Evolutionary conservation across 345 rosid species (phyloP), one percentile per base, ranked within the genome.

Genomic region (Populus nigra): DNA sequence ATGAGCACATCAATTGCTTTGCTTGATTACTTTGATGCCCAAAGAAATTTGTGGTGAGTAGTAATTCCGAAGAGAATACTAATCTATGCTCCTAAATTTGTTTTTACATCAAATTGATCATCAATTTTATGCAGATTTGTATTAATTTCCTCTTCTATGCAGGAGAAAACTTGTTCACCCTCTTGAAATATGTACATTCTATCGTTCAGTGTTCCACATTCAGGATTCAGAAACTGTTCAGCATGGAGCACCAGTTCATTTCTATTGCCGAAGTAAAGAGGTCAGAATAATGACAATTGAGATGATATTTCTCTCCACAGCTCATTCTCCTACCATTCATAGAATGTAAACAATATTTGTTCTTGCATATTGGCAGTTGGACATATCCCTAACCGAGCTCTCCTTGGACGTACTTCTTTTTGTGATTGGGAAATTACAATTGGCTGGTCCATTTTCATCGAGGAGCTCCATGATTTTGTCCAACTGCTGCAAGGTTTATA

Each of bases 391-490:
- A 68, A 90, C 89, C 7, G 98, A 94, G 90, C 86, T 88, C 74
- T 88, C 98, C 1, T 75, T 93, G 86, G 98, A 94, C 85, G 85
- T 91, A 76, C 90, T 91, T 82, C 92, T 94, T 76, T 91, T 91
- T 83, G 83, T 86, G 65, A 69, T 90, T 72, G 98, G 97, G 75
- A 84, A 90, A 82, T 81, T 94, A 83, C 84, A 92, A 77, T 78
- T 93, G 84, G 97, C 97, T 76, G 98, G 98, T 81, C 98, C 98
- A 27, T 93, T 88, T 85, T 83, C 94, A 55, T 85, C 90, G 80
- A 89, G 88, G 83, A 90, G 87, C 81, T 79, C 95, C 68, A 75
- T 50, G 73, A 88, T 91, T 83, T 82, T 91, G 77, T 86, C 97
- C 81, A 91, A 91, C 77, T 87, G 89, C 77, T 91, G 97, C 93